Evolutionary conservation across 164 flowering plant genomes (phyloP).

Genomic region (Chimonanthus salicifolius): DNA sequence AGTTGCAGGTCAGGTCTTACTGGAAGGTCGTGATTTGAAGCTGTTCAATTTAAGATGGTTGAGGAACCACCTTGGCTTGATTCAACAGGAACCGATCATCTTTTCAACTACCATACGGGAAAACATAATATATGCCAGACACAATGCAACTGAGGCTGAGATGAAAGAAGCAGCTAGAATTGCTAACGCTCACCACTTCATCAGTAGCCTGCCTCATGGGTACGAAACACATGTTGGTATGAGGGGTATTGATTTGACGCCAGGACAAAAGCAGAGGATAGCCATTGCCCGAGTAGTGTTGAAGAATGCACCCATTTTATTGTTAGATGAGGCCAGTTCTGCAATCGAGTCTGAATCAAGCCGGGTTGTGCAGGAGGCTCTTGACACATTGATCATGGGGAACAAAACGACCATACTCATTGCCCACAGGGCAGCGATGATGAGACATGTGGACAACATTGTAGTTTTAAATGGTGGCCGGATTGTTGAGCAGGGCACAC

Average conservation of each 20-base stretch:
- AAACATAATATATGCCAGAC: constrained; percentile 93
- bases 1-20: constrained; percentile 73
- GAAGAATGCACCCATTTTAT: constrained; percentile 90
- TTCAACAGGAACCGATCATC: constrained; percentile 94
- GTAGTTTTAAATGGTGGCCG: constrained; percentile 94
- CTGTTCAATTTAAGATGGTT: constrained; percentile 82
- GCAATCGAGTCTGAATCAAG: constrained; percentile 98
- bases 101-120: constrained; percentile 92
- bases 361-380: constrained; percentile 95
- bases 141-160: constrained; percentile 94
- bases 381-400: constrained; percentile 94
- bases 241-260: constrained; percentile 93
- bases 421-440: constrained; percentile 95
- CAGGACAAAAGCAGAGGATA: constrained; percentile 96
- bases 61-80: constrained; percentile 87
- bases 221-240: constrained; percentile 96
- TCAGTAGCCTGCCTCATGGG: constrained; percentile 93
- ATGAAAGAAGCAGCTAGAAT: constrained; percentile 98
- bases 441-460: constrained; percentile 97
- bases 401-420: constrained; percentile 92
- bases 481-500: constrained; percentile 93
- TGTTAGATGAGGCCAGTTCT: constrained; percentile 92
- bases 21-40: constrained; percentile 87
- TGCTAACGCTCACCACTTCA: constrained; percentile 97
- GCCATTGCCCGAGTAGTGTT: constrained; percentile 95